Evolutionary conservation across 768 basidiomycete genomes (phyloP).

Genomic region (Dentipellis fragilis): DNA sequence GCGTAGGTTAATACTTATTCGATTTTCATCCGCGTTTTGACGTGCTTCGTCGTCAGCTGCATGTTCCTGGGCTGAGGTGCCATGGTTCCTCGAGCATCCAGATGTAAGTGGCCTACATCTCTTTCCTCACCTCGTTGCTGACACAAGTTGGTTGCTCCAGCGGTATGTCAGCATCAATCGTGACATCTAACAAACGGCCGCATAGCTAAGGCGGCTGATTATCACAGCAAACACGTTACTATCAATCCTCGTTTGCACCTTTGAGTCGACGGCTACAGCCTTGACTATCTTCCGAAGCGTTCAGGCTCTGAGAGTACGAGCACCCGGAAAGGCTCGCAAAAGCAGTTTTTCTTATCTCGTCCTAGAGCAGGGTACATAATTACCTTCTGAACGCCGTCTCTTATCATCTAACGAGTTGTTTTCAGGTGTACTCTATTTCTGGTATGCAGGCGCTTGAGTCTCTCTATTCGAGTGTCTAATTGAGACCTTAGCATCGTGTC

Average conservation of each 20-base stretch:
- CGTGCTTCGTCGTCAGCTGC: background rate
- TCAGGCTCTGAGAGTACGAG: constrained; percentile 8
- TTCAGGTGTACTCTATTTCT: too few species aligned
- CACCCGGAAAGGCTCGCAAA: background rate
- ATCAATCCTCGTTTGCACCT: constrained; percentile 13
- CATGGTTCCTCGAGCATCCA: background rate
- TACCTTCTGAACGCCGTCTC: background rate
- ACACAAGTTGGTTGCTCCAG: background rate
- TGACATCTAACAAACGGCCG: background rate
- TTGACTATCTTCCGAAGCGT: constrained; percentile 13
- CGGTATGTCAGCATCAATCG: background rate
- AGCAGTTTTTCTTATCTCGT: constrained; percentile 5
- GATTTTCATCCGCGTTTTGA: background rate
- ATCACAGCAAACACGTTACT: constrained; percentile 13
- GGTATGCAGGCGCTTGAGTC: too few species aligned
- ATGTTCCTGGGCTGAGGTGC: background rate
- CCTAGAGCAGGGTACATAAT: constrained; percentile 4
- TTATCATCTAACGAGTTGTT: too few species aligned
- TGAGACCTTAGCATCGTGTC: constrained; percentile 4
- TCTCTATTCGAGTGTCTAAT: too few species aligned
- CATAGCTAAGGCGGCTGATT: background rate
- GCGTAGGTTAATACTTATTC: background rate
- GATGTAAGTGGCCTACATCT: background rate
- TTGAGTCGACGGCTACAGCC: constrained; percentile 13
- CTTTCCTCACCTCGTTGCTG: background rate